phyloP scores from a whole-genome alignment of 441 rosid species.

The Geranium incanum region DNA sequence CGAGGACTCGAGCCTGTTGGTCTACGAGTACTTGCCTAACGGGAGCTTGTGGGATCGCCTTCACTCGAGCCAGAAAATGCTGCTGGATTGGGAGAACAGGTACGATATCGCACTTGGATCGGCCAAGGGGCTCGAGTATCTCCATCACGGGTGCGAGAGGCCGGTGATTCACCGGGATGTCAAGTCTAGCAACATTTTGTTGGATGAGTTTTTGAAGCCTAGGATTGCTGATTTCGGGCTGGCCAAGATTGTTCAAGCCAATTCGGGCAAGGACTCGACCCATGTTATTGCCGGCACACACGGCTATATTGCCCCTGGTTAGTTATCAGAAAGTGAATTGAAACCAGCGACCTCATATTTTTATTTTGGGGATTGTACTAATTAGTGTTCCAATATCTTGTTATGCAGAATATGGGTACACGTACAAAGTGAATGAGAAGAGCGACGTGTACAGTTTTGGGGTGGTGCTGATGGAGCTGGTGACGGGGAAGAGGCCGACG shows the following conservation, averaged over 20 bases:
- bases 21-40: conserved; percentile 80
- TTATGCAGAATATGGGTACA: conserved; percentile 72
- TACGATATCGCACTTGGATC: conserved; percentile 79
- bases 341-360: too few species aligned
- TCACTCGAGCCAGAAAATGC: conserved; percentile 50
- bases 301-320: conserved; percentile 99
- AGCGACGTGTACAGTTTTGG: conserved; percentile 92
- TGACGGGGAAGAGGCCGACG: conserved; percentile 74
- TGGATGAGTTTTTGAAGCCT: conserved; percentile 85
- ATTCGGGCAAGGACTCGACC: conserved; percentile 47
- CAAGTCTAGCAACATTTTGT: conserved; percentile 76
- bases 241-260: conserved; percentile 70
- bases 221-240: conserved; percentile 94
- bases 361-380: too few species aligned
- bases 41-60: conserved; percentile 89
- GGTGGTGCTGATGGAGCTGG: conserved; percentile 83
- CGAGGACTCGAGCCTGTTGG: conserved; percentile 84
- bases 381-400: neutral
- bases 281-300: conserved; percentile 75
- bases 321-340: conserved; percentile 4
- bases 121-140: conserved; percentile 77
- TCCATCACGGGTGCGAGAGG: conserved; percentile 75
- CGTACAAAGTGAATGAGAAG: conserved; percentile 72
- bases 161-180: conserved; percentile 88
- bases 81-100: conserved; percentile 78